Evolutionary conservation across 192 early-diverging fungal genomes (phyloP), one percentile per base, ranked within the genome.

Genomic region (Chytriomyces confervae): DNA sequence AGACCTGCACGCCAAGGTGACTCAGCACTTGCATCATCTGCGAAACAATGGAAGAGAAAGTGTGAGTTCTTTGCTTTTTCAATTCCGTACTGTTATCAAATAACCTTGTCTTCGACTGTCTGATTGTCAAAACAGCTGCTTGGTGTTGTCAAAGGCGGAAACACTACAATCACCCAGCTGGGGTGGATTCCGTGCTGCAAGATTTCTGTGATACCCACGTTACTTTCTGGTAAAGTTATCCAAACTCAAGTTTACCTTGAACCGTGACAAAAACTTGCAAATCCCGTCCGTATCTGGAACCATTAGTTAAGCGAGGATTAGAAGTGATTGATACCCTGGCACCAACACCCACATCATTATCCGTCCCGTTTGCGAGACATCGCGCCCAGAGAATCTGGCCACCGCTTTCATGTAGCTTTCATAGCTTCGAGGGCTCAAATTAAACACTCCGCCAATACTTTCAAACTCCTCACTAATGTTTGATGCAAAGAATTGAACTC

Each of bases 251-350:
- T 24, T 78, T 76, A 87, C 86, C 66, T 53, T 88, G 51, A 20
- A 86, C 50, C 10, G 82, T 76, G 8, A 81, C 71, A 69, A 80
- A 88, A 27, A 87, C 84, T 72, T 89, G 84, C 47, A 89, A 43
- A 53, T 81, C 75, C 6, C 82, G 76, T 4, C 87, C 87, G 57
- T 84, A 89, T 8, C 81, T 84, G 46, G 29, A 45, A 64, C 65
- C 7, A 18, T 60, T 71, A 63, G 11, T 50, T 44, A 70, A 0
- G 66, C 20, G 1, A 48, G 13, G 11, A 1, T 27, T 27, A n/a
- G 16, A 76, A 69, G 36, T n/a, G 79, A 53, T 20, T 53, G 18
- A 16, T 44, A 0, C 0, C 10, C 79, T 61, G 36, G 36, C 36
- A 1, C 36, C 36, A 36, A 36, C 4, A 36, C 36, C 36, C 44